Base-by-base conservation (phyloP, 106 monocot genomes). In the Allium cepa region DNA sequence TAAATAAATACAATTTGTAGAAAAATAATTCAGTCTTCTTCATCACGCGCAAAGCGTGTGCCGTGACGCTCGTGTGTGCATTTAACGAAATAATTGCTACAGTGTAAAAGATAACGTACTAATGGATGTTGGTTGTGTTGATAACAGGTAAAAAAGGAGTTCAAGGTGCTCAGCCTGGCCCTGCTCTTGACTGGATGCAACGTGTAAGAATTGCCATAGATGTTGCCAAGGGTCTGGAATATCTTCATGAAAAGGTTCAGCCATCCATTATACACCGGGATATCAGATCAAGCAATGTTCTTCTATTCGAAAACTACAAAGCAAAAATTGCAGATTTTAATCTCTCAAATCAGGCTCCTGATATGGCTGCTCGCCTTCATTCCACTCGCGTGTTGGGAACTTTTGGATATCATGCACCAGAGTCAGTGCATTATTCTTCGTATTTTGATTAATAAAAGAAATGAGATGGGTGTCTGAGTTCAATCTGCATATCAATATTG, bases 301-400 rank as follows among this genome's bases (percentile, higher is more conserved):
- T 94, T 73, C 58, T 94, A 17, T 94, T 94, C 68, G 90, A 90
- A 48, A 90, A 83, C 62, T 87, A 80, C 62, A 90, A 73, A 72
- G 94, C 90, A 13, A 94, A 94, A 66, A 87, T 94, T 68, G 94
- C 87, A 7, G 94, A 94, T 65, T 94, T 90, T 57, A 90, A 94
- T 79, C 87, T 85, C 50, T 87, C 82, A 69, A 94, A 94, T 77
- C 94, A 90, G 66, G 76, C 87, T 57, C 90, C 94, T 63, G 94
- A 94, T 73, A 90, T 85, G 90, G 94, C 94, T 53, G 90, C 94
- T 48, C 83, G 94, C 47, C 87, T 90, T 69, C 94, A 94, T 87
- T 94, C 90, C 13, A 94, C 94, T 59, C 87, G 90, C 73, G 87
- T 94, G 13, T 68, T 94, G 17, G 94, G 94, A 66, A 94, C 87